Percentiles rank a stretch among this genome's conserved stretches.
phyloP scores from a whole-genome alignment of 768 basidiomycete species.

The Boletus fagicola region DNA sequence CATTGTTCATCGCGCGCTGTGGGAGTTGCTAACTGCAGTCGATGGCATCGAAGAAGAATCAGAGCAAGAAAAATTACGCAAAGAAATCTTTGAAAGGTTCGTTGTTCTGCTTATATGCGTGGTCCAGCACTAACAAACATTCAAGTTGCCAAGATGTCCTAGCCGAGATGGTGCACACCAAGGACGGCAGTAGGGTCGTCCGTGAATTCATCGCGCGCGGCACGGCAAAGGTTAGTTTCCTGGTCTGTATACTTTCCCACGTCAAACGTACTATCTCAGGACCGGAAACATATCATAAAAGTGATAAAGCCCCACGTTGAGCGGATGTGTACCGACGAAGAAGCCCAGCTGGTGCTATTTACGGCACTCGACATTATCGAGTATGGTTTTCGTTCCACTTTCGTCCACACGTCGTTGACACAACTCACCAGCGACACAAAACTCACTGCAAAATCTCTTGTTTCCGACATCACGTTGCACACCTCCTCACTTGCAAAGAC shows the following conservation, averaged over 20 bases:
- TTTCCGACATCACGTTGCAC: conserved; percentile 62
- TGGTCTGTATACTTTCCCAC: neutral
- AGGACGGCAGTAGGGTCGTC: conserved; percentile 82
- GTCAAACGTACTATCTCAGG: conserved; percentile 40
- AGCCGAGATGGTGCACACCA: conserved; percentile 93
- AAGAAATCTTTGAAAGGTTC: conserved; percentile 83
- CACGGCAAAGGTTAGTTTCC: conserved; percentile 64
- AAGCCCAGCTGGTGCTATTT: conserved; percentile 87
- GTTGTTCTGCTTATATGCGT: neutral
- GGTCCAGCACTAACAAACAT: neutral
- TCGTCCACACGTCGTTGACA: neutral
- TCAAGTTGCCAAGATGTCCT: conserved; percentile 77
- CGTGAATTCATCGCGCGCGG: conserved; percentile 83
- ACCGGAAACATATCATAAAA: conserved; percentile 90
- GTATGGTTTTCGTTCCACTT: conserved; percentile 41
- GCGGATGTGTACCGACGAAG: conserved; percentile 84
- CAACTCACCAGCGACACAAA: conserved; percentile 74
- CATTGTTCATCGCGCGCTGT: conserved; percentile 82
- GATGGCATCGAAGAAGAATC: conserved; percentile 55
- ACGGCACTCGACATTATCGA: conserved; percentile 89
- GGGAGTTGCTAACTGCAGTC: conserved; percentile 77
- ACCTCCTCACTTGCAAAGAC: conserved; percentile 56
- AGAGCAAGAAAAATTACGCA: conserved; percentile 69
- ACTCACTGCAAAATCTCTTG: conserved; percentile 74
- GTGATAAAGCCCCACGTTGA: conserved; percentile 85